phyloP scores from a whole-genome alignment of 352 stramenopile species.

The Blastocystis sp. region DNA sequence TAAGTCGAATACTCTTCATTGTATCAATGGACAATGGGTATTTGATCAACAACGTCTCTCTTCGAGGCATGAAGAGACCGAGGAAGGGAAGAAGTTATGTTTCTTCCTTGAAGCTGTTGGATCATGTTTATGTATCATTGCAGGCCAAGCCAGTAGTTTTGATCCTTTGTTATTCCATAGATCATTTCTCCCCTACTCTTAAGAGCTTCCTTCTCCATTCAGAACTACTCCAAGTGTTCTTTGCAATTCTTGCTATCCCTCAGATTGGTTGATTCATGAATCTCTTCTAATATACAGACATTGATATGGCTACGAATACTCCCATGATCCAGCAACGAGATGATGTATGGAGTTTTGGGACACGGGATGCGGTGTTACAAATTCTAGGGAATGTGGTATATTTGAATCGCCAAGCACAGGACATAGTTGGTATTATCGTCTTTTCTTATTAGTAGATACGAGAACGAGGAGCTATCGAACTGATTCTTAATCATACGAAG shows the following conservation, averaged over 20 bases:
- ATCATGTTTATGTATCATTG: neutral
- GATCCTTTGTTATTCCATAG: neutral
- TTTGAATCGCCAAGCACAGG: neutral
- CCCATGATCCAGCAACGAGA: constrained; percentile 40
- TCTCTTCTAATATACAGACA: neutral
- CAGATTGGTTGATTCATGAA: neutral
- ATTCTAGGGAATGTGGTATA: constrained; percentile 39
- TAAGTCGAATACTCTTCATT: neutral
- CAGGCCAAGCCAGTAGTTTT: neutral
- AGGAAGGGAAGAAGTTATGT: neutral
- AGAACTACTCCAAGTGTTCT: neutral
- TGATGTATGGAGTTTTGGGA: constrained; percentile 22
- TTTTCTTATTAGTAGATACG: neutral
- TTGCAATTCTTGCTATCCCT: constrained; percentile 26
- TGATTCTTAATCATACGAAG: constrained; percentile 55
- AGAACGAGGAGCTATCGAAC: constrained; percentile 1
- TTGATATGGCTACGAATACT: neutral
- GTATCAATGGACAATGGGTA: too few species aligned
- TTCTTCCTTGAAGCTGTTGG: constrained; percentile 8
- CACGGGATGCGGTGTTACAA: constrained; percentile 20
- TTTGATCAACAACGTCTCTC: neutral
- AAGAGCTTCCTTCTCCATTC: neutral
- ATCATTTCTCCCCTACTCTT: neutral
- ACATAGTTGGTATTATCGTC: neutral
- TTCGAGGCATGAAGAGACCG: neutral